Conservation (phyloP, 208 protist species). For the Naegleria lovaniensis region DNA sequence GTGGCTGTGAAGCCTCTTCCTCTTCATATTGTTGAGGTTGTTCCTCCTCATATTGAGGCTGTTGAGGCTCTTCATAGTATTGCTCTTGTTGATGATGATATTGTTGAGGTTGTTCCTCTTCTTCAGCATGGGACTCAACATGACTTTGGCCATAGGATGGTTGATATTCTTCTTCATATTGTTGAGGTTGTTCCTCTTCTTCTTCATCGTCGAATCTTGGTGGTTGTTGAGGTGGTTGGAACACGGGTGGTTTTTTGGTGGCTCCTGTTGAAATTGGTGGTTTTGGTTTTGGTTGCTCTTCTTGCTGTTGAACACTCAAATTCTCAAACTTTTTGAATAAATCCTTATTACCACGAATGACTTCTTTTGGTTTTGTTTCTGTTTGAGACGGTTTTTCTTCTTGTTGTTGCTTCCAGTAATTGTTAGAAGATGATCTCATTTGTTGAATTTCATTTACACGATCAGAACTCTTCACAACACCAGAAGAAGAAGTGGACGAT, state of each 20-base stretch:
- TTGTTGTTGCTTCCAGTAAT: not conserved
- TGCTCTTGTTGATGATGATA: not conserved
- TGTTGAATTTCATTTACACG: not conserved
- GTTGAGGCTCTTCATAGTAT: not conserved
- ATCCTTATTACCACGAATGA: not conserved
- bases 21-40: not conserved
- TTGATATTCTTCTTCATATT: not conserved
- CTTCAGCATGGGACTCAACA: not conserved
- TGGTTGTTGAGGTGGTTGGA: not conserved
- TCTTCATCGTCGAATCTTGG: not conserved
- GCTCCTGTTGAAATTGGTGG: not conserved
- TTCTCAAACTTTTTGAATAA: slow-evolving; percentile 16
- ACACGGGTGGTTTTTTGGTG: not conserved
- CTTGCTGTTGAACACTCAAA: not conserved
- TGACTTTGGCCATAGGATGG: not conserved
- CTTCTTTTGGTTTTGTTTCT: not conserved
- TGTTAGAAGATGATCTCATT: not conserved
- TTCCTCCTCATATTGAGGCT: not conserved
- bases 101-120: not conserved
- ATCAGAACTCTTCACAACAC: not conserved
- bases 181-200: not conserved
- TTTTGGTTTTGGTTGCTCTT: not conserved
- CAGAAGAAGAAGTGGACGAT: not conserved
- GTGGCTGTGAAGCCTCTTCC: not conserved
- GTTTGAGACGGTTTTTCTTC: not conserved